Percentiles rank a stretch among this genome's conserved stretches.
Evolutionary conservation across 768 basidiomycete species (phyloP).

Genomic region (Mycena kentingensis): DNA sequence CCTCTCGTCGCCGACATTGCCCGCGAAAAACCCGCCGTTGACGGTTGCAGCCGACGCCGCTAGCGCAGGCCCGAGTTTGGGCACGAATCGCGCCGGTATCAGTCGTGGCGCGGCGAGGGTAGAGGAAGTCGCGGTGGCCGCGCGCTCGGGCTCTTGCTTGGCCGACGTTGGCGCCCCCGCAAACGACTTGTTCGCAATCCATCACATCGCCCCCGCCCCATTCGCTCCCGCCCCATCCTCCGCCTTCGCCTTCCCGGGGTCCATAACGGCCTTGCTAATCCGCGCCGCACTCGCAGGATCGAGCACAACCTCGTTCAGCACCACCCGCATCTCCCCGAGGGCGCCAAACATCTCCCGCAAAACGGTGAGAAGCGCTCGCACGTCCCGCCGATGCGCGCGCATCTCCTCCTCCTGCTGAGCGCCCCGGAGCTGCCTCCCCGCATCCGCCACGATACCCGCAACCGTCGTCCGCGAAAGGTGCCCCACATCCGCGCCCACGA

Average conservation of each 20-base stretch:
- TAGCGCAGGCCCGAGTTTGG: slow-evolving; percentile 82
- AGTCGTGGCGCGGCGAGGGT: slow-evolving; percentile 31
- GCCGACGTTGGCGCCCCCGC: slow-evolving; percentile 34
- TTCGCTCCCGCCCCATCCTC: slow-evolving; percentile 34
- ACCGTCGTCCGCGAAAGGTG: slow-evolving; percentile 86
- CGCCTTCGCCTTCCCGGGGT: slow-evolving; percentile 52
- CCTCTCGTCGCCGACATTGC: slow-evolving; percentile 55
- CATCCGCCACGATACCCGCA: slow-evolving; percentile 70
- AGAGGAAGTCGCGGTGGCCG: slow-evolving; percentile 21
- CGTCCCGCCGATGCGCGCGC: slow-evolving; percentile 74
- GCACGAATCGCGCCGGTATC: slow-evolving; percentile 52
- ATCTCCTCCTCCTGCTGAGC: slow-evolving; percentile 76
- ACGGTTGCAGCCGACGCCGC: slow-evolving; percentile 90
- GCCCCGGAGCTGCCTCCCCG: slow-evolving; percentile 75
- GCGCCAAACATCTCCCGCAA: slow-evolving; percentile 84
- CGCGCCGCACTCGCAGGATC: slow-evolving; percentile 77
- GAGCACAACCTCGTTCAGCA: slow-evolving; percentile 87
- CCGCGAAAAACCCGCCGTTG: slow-evolving; percentile 92
- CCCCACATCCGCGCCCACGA: slow-evolving; percentile 78
- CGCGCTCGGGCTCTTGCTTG: slow-evolving; percentile 24
- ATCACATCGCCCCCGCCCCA: slow-evolving; percentile 52
- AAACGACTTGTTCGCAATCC: slow-evolving; percentile 88
- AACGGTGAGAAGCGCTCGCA: slow-evolving; percentile 79
- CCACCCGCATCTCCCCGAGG: slow-evolving; percentile 76
- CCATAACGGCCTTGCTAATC: slow-evolving; percentile 71